Percentiles rank a stretch among this genome's conserved stretches.
These are phyloP conservation scores for Solanum phureja DNA, from an alignment of 257 asterid genomes.

Conservation along the genomic window DNA sequence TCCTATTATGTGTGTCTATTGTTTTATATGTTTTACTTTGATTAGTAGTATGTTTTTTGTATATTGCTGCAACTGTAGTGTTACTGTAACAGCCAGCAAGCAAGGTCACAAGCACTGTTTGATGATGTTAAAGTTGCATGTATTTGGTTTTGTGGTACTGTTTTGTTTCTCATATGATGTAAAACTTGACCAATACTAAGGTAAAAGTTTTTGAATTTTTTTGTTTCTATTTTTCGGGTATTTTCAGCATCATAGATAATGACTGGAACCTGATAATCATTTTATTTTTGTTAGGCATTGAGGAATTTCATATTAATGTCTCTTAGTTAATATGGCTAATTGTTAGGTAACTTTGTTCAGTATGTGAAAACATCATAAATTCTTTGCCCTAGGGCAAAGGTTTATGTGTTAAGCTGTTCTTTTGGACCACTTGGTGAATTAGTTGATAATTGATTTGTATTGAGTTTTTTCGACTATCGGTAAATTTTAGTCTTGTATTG, in stretches of 20 bases:
- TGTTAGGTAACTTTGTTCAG: not conserved
- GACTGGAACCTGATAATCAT: not conserved
- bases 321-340: not conserved
- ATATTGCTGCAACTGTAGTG: not conserved
- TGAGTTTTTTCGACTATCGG: not conserved
- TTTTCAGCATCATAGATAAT: not conserved
- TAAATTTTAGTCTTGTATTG: not conserved
- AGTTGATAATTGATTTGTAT: not conserved
- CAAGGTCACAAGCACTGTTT: not conserved
- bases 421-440: not conserved
- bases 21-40: not conserved
- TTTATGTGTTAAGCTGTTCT: not conserved
- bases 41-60: not conserved
- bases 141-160: not conserved
- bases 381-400: not conserved
- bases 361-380: not conserved
- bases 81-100: not conserved
- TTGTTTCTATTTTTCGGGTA: not conserved
- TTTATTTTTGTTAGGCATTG: not conserved
- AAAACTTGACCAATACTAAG: not conserved
- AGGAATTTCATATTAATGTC: not conserved
- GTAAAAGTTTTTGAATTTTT: not conserved
- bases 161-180: not conserved
- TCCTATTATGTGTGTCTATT: not conserved
- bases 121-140: slow-evolving; percentile 17